Conservation (phyloP, 257 asterid species). For the Petrea volubilis region DNA sequence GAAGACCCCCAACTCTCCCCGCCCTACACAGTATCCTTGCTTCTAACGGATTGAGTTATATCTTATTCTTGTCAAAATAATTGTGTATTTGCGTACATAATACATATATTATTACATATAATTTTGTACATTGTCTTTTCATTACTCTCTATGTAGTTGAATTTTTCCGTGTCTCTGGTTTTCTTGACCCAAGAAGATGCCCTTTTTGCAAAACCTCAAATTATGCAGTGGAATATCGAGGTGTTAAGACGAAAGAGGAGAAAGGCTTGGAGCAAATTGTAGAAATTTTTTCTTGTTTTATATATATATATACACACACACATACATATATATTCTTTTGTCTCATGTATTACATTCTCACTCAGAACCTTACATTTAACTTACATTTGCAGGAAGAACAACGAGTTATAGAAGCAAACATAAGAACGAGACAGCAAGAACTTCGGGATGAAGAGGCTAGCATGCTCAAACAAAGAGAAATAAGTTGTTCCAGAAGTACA, state of each 20-base stretch:
- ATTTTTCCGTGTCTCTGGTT: slow-evolving; percentile 13
- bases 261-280: slow-evolving; percentile 94
- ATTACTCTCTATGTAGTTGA: slow-evolving; percentile 2
- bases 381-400: slow-evolving; percentile 77
- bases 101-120: not conserved
- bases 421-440: slow-evolving; percentile 95
- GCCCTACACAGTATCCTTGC: slow-evolving; percentile 95
- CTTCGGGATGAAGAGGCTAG: slow-evolving; percentile 88
- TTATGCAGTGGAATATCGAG: slow-evolving; percentile 97
- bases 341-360: slow-evolving; percentile 8
- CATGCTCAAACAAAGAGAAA: slow-evolving; percentile 58
- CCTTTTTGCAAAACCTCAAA: slow-evolving; percentile 93
- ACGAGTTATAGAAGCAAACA: slow-evolving; percentile 96
- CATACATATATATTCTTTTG: not conserved
- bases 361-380: not conserved
- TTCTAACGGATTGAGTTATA: not conserved
- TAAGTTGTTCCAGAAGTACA: slow-evolving; percentile 55
- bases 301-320: no score
- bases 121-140: not conserved
- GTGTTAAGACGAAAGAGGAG: slow-evolving; percentile 89
- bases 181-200: slow-evolving; percentile 70
- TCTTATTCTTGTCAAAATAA: not conserved
- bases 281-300: slow-evolving; percentile 30
- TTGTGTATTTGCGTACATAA: not conserved
- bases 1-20: slow-evolving; percentile 91